These are phyloP conservation scores for Stentor coeruleus DNA, from an alignment of 73 alveolate genomes.

Conservation along the genomic window DNA sequence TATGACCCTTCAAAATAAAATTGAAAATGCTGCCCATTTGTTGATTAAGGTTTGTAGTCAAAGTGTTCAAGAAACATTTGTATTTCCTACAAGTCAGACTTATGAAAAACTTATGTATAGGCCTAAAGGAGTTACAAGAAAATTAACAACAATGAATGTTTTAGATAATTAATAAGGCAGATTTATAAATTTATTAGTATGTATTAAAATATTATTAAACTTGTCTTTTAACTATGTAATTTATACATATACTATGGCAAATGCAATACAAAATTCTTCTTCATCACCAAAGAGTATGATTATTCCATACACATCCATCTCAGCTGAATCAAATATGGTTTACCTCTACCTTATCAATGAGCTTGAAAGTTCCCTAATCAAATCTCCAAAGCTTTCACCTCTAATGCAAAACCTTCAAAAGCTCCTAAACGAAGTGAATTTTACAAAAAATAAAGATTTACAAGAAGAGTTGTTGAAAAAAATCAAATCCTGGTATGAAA, in stretches of 20 bases:
- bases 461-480: neutral
- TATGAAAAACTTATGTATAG: neutral
- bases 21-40: neutral
- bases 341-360: neutral
- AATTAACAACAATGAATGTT: neutral
- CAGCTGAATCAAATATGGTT: neutral
- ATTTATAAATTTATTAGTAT: too few relatives aligned
- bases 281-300: too few relatives aligned
- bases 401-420: neutral
- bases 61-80: neutral
- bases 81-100: neutral
- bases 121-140: neutral
- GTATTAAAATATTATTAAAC: too few relatives aligned
- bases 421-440: neutral
- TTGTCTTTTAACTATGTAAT: too few relatives aligned
- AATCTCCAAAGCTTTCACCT: neutral
- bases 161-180: too few relatives aligned
- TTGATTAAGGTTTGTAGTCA: neutral
- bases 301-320: too few relatives aligned
- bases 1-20: too few relatives aligned
- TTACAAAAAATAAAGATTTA: neutral
- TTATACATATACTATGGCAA: too few relatives aligned
- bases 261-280: too few relatives aligned
- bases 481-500: neutral
- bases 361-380: neutral